Evolutionary conservation across 176 grass and related monocot genomes (phyloP).

Genomic region (Triticum monococcum): DNA sequence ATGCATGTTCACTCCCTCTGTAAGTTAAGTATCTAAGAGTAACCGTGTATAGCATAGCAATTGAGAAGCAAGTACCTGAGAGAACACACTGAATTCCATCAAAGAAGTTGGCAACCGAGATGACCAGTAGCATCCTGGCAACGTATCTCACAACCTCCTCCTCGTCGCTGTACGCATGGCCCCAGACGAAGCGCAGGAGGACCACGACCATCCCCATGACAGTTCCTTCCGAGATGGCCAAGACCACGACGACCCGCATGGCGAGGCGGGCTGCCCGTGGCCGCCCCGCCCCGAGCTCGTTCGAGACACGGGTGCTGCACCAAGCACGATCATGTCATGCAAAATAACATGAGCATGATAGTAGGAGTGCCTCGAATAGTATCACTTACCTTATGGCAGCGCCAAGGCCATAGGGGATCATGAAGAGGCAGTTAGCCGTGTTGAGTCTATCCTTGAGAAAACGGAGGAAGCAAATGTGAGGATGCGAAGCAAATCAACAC

Average conservation of each 20-base stretch:
- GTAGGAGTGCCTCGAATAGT: too few relatives aligned
- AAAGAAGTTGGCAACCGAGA: conserved; percentile 36
- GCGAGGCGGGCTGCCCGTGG: conserved; percentile 45
- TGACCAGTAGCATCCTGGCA: conserved; percentile 52
- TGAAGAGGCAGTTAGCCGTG: conserved; percentile 9
- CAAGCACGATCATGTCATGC: neutral
- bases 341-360: neutral
- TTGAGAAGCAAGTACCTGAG: conserved; percentile 7
- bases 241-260: conserved; percentile 32
- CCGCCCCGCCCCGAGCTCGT: conserved; percentile 64
- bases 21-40: too few relatives aligned
- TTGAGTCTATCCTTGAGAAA: conserved; percentile 11
- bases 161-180: conserved; percentile 59
- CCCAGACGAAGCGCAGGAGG: conserved; percentile 52
- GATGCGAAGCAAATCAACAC: neutral
- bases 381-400: conserved; percentile 5
- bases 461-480: neutral
- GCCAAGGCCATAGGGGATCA: conserved; percentile 35
- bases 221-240: conserved; percentile 40
- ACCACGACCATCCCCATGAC: conserved; percentile 38
- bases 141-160: conserved; percentile 60
- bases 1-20: too few relatives aligned
- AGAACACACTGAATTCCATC: conserved; percentile 33
- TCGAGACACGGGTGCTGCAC: conserved; percentile 66
- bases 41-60: too few relatives aligned